Conservation (phyloP, 495 filamentous ascomycete genomes). For the Immersiella caudata region DNA sequence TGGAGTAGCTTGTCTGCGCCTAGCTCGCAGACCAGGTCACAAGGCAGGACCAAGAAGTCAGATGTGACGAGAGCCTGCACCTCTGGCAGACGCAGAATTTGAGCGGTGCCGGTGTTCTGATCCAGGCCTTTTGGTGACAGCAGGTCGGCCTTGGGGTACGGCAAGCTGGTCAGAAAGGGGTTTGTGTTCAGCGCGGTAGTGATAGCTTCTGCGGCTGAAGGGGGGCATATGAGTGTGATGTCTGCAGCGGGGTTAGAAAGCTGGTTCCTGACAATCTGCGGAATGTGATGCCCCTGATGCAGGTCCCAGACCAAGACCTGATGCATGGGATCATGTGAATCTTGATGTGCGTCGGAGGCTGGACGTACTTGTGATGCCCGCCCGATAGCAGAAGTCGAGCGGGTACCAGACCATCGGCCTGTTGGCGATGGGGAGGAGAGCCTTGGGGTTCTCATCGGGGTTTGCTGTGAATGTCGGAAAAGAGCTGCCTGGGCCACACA, state of each 20-base stretch:
- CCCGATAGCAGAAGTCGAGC: conserved; percentile 85
- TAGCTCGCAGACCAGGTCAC: conserved; percentile 90
- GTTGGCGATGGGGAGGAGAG: conserved; percentile 89
- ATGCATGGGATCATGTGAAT: background rate
- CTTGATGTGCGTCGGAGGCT: no score
- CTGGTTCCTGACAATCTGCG: conserved; percentile 6
- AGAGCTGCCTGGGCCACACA: conserved; percentile 88
- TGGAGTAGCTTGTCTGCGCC: conserved; percentile 79
- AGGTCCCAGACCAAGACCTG: background rate
- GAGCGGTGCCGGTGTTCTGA: conserved; percentile 81
- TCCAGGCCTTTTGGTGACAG: conserved; percentile 72
- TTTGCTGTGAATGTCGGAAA: conserved; percentile 91
- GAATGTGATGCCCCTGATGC: conserved; percentile 15
- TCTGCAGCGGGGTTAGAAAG: conserved; percentile 48
- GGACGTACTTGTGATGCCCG: conserved; percentile 74
- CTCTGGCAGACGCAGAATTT: conserved; percentile 82
- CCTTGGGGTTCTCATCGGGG: conserved; percentile 87
- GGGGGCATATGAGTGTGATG: conserved; percentile 82
- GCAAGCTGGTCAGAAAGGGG: conserved; percentile 80
- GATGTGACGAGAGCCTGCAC: conserved; percentile 70
- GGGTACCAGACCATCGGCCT: conserved; percentile 96
- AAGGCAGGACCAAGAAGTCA: conserved; percentile 90
- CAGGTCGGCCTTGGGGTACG: conserved; percentile 71
- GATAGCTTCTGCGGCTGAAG: conserved; percentile 70
- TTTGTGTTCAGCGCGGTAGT: conserved; percentile 80